Base-by-base conservation (phyloP, 1,139 yeast species). In the Pichia sp. region DNA sequence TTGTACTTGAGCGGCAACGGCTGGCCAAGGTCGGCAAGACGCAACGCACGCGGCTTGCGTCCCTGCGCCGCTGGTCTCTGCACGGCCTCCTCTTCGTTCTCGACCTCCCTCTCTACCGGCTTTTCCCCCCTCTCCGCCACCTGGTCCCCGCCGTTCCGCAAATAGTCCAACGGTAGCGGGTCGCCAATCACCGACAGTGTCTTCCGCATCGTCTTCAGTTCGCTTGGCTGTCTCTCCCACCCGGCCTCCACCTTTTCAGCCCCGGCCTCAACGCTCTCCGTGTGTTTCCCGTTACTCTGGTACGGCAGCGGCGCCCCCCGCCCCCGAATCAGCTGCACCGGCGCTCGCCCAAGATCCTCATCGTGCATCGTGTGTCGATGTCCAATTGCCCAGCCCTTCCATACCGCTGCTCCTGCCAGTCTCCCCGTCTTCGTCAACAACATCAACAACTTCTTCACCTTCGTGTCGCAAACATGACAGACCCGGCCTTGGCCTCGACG, bases 111-210 rank as follows among this genome's bases (percentile, higher is more conserved):
- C 26, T 23, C 26, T 23, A 23, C 26, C 26, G 26, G 30, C 26
- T 29, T 13, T 11, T 38, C 30, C 32, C 38, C 29, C 11, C 16
- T 13, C 10, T 29, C 41, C 5, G 1, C 32, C n/a, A 29, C 34
- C 5, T 11, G 38, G 6, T 34, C 15, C 36, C 26, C 38, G 13
- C 4, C n/a, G 11, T 5, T 10, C 26, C 26, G 26, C 46, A 19
- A 3, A 47, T 57, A 56, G 10, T 51, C 30, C 42, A 57, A 53
- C 19, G 57, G 58, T 13, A 56, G 45, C 8, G 59, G 58, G 43
- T 50, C 50, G 5, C 58, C 61, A 26, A 58, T 42, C 26, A 36
- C 53, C n/a, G 49, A 43, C 36, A 47, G 44, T 23, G 44, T 36
- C 41, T 34, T 45, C 32, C 47, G 42, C 34, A 30, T 46, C 45